These are phyloP conservation scores for Fusarium citri DNA, from an alignment of 2,329 filamentous ascomycete genomes.

Conservation along the genomic window DNA sequence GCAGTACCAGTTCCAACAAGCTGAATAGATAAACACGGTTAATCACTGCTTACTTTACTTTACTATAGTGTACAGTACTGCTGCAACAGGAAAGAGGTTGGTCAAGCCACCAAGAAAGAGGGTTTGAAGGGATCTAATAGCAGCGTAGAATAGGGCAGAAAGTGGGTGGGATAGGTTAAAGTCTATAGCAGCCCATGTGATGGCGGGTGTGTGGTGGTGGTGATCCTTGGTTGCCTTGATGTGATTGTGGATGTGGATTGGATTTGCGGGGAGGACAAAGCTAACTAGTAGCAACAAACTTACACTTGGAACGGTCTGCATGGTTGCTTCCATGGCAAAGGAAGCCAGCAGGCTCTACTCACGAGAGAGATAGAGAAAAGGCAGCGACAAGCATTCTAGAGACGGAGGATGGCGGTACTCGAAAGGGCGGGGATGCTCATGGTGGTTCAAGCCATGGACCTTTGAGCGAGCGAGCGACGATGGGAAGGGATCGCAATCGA, in stretches of 20 bases:
- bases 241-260: conserved; percentile 34
- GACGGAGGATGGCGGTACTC: conserved; percentile 46
- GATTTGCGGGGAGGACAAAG: conserved; percentile 37
- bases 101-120: conserved; percentile 36
- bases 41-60: conserved; percentile 23
- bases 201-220: conserved; percentile 38
- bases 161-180: conserved; percentile 40
- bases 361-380: conserved; percentile 52
- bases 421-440: conserved; percentile 47
- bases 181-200: conserved; percentile 40
- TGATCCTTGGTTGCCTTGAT: conserved; percentile 37
- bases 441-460: conserved; percentile 47
- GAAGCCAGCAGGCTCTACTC: conserved; percentile 51
- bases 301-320: conserved; percentile 67
- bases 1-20: conserved; percentile 72
- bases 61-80: background rate
- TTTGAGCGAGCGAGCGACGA: background rate
- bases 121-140: conserved; percentile 34
- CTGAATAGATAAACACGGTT: conserved; percentile 51
- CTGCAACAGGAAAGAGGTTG: conserved; percentile 36
- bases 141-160: conserved; percentile 31
- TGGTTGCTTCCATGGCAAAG: conserved; percentile 55
- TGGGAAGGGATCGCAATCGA: conserved; percentile 22
- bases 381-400: conserved; percentile 53
- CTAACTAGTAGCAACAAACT: conserved; percentile 48